Evolutionary conservation across 805 yeast species (phyloP).

Genomic region (Debaryomyces castellii): DNA sequence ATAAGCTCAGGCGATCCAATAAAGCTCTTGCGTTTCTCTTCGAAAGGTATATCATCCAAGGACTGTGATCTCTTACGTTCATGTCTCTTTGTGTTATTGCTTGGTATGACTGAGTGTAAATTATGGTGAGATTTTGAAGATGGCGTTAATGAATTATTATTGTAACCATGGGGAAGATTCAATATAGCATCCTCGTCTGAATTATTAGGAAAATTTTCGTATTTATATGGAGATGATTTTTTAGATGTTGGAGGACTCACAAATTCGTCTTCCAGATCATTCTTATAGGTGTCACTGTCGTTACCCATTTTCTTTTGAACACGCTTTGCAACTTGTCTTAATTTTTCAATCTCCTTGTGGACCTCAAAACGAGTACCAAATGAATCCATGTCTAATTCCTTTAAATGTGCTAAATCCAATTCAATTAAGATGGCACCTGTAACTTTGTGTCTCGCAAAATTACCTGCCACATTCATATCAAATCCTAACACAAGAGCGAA

Average conservation of each 20-base stretch:
- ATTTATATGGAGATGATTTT: slow-evolving; percentile 8
- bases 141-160: background rate
- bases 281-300: slow-evolving; percentile 17
- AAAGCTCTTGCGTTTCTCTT: slow-evolving; percentile 1
- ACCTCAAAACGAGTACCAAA: slow-evolving; percentile 96
- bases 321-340: slow-evolving; percentile 32
- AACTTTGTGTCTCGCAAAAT: slow-evolving; percentile 84
- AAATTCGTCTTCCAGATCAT: slow-evolving; percentile 5
- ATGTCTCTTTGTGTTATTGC: slow-evolving; percentile 24
- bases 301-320: slow-evolving; percentile 27
- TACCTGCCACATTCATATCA: slow-evolving; percentile 69
- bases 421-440: slow-evolving; percentile 84
- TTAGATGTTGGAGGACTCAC: slow-evolving; percentile 10
- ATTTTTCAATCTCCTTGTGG: slow-evolving; percentile 80
- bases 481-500: slow-evolving; percentile 69
- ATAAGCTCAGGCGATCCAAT: slow-evolving; percentile 15
- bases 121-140: slow-evolving; percentile 13
- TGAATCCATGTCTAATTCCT: slow-evolving; percentile 87
- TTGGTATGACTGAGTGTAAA: slow-evolving; percentile 40
- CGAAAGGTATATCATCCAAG: slow-evolving; percentile 37
- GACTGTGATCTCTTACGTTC: slow-evolving; percentile 52
- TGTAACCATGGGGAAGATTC: slow-evolving; percentile 1
- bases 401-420: slow-evolving; percentile 79
- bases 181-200: slow-evolving; percentile 17
- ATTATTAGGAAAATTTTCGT: slow-evolving; percentile 11